A percentile compares a stretch with the other conserved stretches of the same genome.
These are phyloP conservation scores for Boletales sp. DNA, from an alignment of 768 basidiomycete species.

Conservation along the genomic window DNA sequence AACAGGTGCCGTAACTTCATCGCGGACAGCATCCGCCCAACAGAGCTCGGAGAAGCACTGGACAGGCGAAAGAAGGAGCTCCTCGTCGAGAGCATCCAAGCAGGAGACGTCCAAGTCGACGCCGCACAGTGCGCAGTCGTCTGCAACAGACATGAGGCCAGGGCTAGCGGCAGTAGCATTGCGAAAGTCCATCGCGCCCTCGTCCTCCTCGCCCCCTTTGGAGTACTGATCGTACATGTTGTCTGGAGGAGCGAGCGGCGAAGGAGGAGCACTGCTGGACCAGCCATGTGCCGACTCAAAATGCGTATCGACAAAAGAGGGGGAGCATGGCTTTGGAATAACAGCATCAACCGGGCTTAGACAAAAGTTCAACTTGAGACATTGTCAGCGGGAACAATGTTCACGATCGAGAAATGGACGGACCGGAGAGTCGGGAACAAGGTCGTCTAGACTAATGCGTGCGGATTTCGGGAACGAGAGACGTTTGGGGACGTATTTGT, in stretches of 20 bases:
- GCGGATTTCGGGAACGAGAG: slow-evolving; percentile 34
- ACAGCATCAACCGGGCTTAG: slow-evolving; percentile 17
- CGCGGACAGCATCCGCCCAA: slow-evolving; percentile 35
- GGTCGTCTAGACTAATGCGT: slow-evolving; percentile 30
- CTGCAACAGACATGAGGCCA: slow-evolving; percentile 10
- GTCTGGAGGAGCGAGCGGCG: slow-evolving; percentile 1
- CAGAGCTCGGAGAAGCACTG: slow-evolving; percentile 40
- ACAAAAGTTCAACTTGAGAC: slow-evolving; percentile 21
- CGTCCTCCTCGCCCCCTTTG: slow-evolving; percentile 7
- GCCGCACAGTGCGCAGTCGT: slow-evolving; percentile 27
- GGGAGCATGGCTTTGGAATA: slow-evolving; percentile 4
- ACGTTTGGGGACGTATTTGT: slow-evolving; percentile 22
- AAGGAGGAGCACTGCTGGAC: slow-evolving; percentile 17
- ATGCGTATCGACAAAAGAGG: slow-evolving; percentile 12
- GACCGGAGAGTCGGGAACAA: slow-evolving; percentile 27
- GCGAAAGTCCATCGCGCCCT: slow-evolving; percentile 1
- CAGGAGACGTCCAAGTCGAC: slow-evolving; percentile 36
- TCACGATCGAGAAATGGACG: background rate
- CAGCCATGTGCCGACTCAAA: slow-evolving; percentile 19
- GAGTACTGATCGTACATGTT: slow-evolving; percentile 6
- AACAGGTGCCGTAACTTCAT: slow-evolving; percentile 14
- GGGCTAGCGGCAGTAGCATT: background rate
- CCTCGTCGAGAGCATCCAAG: slow-evolving; percentile 36
- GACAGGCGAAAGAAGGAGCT: slow-evolving; percentile 36
- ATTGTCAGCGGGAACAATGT: slow-evolving; percentile 3